Conservation (phyloP, 2,329 filamentous ascomycete species). For the Albifimbria verrucaria region DNA sequence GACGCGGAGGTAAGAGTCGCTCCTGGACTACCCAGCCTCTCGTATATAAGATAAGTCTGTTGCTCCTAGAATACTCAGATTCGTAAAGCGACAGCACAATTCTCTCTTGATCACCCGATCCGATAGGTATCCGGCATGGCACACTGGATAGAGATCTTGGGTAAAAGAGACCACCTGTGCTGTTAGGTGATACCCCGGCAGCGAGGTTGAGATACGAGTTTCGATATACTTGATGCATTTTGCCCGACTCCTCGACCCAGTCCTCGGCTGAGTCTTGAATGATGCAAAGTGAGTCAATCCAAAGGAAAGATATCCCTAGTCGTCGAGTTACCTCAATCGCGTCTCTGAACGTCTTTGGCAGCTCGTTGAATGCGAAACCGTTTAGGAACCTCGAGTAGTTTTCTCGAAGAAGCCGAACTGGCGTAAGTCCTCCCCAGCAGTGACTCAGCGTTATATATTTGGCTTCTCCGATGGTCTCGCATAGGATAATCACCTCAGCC, state of each 20-base stretch:
- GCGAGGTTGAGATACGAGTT: constrained; percentile 9
- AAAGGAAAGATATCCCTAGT: constrained; percentile 9
- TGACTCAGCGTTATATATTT: background rate
- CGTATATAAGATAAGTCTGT: constrained; percentile 25
- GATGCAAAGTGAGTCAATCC: constrained; percentile 15
- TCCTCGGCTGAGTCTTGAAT: constrained; percentile 11
- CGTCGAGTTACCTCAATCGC: constrained; percentile 4
- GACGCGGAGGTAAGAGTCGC: too few species aligned
- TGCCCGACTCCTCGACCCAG: constrained; percentile 8
- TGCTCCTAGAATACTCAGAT: constrained; percentile 24
- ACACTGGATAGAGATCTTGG: background rate
- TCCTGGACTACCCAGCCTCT: constrained; percentile 40
- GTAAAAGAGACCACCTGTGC: constrained; percentile 15
- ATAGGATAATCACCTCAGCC: too few species aligned
- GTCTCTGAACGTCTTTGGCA: constrained; percentile 12
- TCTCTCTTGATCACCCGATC: background rate
- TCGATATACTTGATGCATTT: constrained; percentile 13
- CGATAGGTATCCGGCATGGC: constrained; percentile 1
- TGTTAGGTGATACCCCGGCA: constrained; percentile 3
- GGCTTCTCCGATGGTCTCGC: too few species aligned
- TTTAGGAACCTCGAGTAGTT: background rate
- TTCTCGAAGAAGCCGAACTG: background rate
- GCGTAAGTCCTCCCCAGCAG: background rate
- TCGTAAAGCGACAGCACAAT: too few species aligned
- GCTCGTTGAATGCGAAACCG: background rate